These are phyloP conservation scores for Scleromitrula shiraiana DNA, from an alignment of 2,329 filamentous ascomycete genomes.

Conservation along the genomic window DNA sequence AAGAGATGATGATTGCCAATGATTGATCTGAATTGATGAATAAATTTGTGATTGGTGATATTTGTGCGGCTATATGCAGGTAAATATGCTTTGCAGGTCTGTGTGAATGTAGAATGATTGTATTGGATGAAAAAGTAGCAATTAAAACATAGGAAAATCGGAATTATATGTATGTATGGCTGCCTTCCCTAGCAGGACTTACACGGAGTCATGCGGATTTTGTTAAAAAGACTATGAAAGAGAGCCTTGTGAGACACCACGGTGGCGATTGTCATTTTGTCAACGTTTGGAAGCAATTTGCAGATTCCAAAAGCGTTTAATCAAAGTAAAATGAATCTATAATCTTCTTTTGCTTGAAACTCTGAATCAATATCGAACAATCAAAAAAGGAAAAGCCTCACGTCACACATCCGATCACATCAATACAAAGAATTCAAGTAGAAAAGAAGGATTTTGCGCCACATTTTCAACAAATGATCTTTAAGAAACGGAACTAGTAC, in stretches of 20 bases:
- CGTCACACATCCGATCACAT: no score
- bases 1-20: no score
- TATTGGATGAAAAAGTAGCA: background rate
- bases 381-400: no score
- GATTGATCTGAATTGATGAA: no score
- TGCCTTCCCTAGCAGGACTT: background rate
- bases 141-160: background rate
- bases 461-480: background rate
- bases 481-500: background rate
- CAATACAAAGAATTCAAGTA: no score
- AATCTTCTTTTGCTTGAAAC: background rate
- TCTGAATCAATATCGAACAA: no score
- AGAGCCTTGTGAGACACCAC: background rate
- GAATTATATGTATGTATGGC: conserved; percentile 1
- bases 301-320: background rate
- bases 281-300: background rate
- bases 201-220: background rate
- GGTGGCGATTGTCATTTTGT: background rate
- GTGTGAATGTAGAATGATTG: no score
- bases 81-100: background rate
- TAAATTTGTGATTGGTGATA: background rate
- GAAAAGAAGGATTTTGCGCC: background rate
- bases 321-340: background rate
- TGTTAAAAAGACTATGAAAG: background rate
- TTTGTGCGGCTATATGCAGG: background rate